Conservation (phyloP, 352 stramenopile genomes). For the Pythium aphanidermatum region DNA sequence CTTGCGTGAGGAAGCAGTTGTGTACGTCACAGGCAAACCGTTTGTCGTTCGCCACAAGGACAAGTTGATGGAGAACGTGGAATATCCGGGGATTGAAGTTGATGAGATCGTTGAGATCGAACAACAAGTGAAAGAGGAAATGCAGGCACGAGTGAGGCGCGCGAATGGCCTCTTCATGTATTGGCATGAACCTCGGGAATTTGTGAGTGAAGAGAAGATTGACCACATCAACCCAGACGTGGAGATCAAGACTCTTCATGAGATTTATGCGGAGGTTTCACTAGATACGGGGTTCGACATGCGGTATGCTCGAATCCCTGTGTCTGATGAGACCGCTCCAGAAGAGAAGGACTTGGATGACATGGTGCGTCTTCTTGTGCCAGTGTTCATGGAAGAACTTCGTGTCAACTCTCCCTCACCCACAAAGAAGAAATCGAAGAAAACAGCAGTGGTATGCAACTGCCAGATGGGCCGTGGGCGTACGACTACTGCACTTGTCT, state of each 20-base stretch:
- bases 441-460: constrained; percentile 83
- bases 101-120: constrained; percentile 86
- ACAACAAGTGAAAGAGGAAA: constrained; percentile 75
- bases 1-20: constrained; percentile 85
- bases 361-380: constrained; percentile 66
- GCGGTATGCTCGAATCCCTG: constrained; percentile 75
- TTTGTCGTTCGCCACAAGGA: constrained; percentile 82
- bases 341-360: constrained; percentile 89
- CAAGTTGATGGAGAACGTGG: constrained; percentile 82
- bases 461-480: constrained; percentile 88
- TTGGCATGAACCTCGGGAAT: constrained; percentile 71
- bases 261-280: constrained; percentile 63
- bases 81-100: constrained; percentile 86
- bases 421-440: constrained; percentile 3
- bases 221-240: constrained; percentile 64
- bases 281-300: constrained; percentile 50
- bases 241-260: constrained; percentile 70
- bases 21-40: constrained; percentile 83
- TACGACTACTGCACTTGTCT: constrained; percentile 86
- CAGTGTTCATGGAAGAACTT: constrained; percentile 60
- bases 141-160: constrained; percentile 66
- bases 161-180: constrained; percentile 82
- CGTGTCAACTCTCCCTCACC: constrained; percentile 12
- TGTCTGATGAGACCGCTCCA: constrained; percentile 87
- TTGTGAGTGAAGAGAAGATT: constrained; percentile 79